Conservation (phyloP, 176 grass and related monocot species). For the Elaeis guineensis region DNA sequence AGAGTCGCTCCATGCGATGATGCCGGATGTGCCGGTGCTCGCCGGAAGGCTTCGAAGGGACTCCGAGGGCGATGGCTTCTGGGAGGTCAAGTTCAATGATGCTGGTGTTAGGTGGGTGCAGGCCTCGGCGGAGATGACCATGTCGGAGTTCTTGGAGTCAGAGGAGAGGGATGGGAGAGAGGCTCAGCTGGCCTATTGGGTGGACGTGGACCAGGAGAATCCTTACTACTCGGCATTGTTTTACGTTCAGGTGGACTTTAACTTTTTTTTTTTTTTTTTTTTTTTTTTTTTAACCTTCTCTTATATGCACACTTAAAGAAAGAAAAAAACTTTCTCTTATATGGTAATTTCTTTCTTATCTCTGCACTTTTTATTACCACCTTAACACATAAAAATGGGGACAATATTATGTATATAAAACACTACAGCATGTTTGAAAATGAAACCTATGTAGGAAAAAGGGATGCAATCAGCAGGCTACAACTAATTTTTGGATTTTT, state of each 20-base stretch:
- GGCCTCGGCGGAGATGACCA: slow-evolving; percentile 43
- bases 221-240: slow-evolving; percentile 45
- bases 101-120: slow-evolving; percentile 52
- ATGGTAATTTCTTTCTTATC: background rate
- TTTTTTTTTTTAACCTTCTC: background rate
- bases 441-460: too few species aligned
- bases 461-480: too few species aligned
- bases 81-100: slow-evolving; percentile 86
- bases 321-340: background rate
- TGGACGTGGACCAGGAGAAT: slow-evolving; percentile 26
- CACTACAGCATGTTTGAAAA: too few species aligned
- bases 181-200: slow-evolving; percentile 52
- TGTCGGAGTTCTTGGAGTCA: slow-evolving; percentile 49
- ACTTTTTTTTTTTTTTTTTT: too few species aligned
- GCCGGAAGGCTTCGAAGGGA: slow-evolving; percentile 53
- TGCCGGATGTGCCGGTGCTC: slow-evolving; percentile 53
- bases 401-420: too few species aligned
- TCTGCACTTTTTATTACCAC: too few species aligned
- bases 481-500: too few species aligned
- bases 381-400: too few species aligned
- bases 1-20: slow-evolving; percentile 47
- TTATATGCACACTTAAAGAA: background rate
- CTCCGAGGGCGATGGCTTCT: slow-evolving; percentile 30
- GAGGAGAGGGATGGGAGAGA: slow-evolving; percentile 21
- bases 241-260: slow-evolving; percentile 73